These are phyloP conservation scores for Eucalyptus sp. DNA, from an alignment of 345 rosid genomes.

Conservation along the genomic window DNA sequence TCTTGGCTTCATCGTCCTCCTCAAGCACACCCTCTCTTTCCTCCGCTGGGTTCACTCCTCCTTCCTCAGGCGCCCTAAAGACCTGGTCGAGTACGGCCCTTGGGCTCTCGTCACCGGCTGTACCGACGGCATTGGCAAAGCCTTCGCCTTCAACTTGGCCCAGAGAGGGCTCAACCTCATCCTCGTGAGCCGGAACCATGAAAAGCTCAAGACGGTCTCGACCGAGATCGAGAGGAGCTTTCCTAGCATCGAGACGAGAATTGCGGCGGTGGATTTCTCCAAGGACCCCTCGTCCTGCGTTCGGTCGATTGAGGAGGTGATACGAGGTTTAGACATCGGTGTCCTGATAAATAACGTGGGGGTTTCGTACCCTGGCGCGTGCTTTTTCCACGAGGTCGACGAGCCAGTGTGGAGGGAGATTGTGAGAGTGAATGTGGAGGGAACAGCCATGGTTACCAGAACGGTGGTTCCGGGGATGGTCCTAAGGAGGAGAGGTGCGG, in stretches of 20 bases:
- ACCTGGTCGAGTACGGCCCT: slow-evolving; percentile 51
- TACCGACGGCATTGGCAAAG: slow-evolving; percentile 81
- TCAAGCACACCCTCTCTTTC: slow-evolving; percentile 19
- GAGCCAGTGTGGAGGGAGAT: slow-evolving; percentile 56
- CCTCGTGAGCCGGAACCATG: slow-evolving; percentile 48
- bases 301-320: slow-evolving; percentile 27
- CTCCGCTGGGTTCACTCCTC: slow-evolving; percentile 31
- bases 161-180: slow-evolving; percentile 50
- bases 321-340: slow-evolving; percentile 51
- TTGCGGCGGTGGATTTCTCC: slow-evolving; percentile 47
- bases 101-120: slow-evolving; percentile 92
- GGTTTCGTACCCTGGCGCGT: slow-evolving; percentile 65
- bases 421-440: slow-evolving; percentile 56
- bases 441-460: slow-evolving; percentile 42
- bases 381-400: slow-evolving; percentile 74
- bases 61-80: slow-evolving; percentile 27
- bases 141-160: slow-evolving; percentile 58
- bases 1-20: slow-evolving; percentile 38
- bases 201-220: slow-evolving; percentile 34
- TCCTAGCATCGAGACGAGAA: slow-evolving; percentile 24
- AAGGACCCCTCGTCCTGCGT: not conserved
- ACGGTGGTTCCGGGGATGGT: slow-evolving; percentile 61
- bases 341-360: slow-evolving; percentile 78
- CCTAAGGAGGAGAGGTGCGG: slow-evolving; percentile 55
- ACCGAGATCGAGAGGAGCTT: slow-evolving; percentile 20